Conservation (phyloP, 2,329 filamentous ascomycete genomes). For the Mycosphaerella arachidis region DNA sequence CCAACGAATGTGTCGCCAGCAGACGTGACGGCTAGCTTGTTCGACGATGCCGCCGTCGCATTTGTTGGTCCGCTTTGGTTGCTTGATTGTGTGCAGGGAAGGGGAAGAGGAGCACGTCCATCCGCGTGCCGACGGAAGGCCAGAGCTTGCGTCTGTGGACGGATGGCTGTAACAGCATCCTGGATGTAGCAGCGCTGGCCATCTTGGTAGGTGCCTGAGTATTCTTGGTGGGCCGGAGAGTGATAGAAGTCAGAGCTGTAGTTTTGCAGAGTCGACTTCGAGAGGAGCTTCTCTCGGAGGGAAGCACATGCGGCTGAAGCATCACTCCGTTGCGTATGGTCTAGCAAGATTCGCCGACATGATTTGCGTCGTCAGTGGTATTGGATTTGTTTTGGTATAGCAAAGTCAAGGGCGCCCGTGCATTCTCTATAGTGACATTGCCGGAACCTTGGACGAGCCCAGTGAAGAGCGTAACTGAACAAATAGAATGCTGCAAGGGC, state of each 20-base stretch:
- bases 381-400: constrained; percentile 55
- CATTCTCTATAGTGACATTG: constrained; percentile 19
- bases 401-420: constrained; percentile 45
- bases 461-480: neutral
- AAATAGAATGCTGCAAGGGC: neutral
- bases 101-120: constrained; percentile 34
- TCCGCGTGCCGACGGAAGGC: neutral
- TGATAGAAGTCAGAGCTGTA: constrained; percentile 45
- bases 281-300: constrained; percentile 47
- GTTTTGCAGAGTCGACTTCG: constrained; percentile 38
- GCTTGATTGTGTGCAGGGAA: constrained; percentile 50
- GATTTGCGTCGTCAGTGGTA: constrained; percentile 49
- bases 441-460: neutral
- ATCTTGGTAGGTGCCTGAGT: constrained; percentile 35
- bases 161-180: constrained; percentile 38
- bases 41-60: constrained; percentile 34
- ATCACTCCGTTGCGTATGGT: constrained; percentile 34
- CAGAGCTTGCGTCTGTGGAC: constrained; percentile 10
- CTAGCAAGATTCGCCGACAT: constrained; percentile 49
- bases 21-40: constrained; percentile 39
- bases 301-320: constrained; percentile 44
- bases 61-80: constrained; percentile 32
- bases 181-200: constrained; percentile 41
- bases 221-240: constrained; percentile 45
- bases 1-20: constrained; percentile 47